Evolutionary conservation across 768 basidiomycete species (phyloP).

Genomic region (Rhodotorula sphaerocarpa): DNA sequence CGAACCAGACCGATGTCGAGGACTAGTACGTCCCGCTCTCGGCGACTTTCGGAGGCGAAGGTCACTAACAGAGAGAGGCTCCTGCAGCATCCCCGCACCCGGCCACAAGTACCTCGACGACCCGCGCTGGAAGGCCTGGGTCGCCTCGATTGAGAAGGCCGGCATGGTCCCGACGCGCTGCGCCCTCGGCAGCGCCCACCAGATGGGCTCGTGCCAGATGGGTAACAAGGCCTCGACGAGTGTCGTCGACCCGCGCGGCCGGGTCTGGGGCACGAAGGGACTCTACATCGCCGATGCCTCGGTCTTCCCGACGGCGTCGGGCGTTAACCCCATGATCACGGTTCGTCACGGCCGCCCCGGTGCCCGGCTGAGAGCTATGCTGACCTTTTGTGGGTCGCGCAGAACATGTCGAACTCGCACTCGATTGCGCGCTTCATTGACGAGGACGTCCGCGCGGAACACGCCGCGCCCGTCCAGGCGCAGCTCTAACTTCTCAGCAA

Average conservation of each 20-base stretch:
- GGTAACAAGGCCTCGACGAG: conserved; percentile 33
- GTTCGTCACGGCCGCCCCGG: background rate
- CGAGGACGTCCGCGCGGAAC: conserved; percentile 5
- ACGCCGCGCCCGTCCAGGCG: conserved; percentile 1
- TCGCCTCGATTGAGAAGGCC: conserved; percentile 29
- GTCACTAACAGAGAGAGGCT: no score
- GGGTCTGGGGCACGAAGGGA: conserved; percentile 39
- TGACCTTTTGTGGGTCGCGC: background rate
- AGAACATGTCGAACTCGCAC: conserved; percentile 32
- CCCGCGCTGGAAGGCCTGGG: conserved; percentile 31
- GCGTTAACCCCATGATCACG: conserved; percentile 34
- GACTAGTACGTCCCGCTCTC: conserved; percentile 3
- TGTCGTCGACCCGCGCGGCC: conserved; percentile 39
- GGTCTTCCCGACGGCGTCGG: conserved; percentile 30
- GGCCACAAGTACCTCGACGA: conserved; percentile 26
- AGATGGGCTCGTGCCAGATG: conserved; percentile 42
- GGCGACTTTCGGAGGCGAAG: no score
- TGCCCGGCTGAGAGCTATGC: background rate
- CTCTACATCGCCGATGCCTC: conserved; percentile 42
- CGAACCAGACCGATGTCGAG: conserved; percentile 33
- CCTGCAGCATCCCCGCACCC: background rate
- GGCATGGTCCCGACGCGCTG: conserved; percentile 29
- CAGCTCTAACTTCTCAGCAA: conserved; percentile 18
- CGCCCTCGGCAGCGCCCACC: conserved; percentile 37
- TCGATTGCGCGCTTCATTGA: conserved; percentile 31